Percentiles rank a stretch among this genome's conserved stretches.
These are phyloP conservation scores for Auriscalpium orientale DNA, from an alignment of 768 basidiomycete genomes.

Conservation along the genomic window DNA sequence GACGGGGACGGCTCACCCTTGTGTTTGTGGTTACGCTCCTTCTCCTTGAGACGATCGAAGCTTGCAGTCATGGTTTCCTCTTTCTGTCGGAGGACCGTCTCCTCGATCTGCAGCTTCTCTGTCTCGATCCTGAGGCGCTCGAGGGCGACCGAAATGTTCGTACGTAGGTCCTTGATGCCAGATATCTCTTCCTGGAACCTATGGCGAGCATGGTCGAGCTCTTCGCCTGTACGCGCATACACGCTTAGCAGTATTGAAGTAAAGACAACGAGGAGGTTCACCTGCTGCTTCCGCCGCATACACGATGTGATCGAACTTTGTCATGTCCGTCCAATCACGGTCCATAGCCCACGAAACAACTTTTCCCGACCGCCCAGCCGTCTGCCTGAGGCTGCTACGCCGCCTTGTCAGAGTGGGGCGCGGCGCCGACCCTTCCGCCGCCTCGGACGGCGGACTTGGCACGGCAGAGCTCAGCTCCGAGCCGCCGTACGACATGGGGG, in stretches of 20 bases:
- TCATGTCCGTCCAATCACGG: conserved; percentile 47
- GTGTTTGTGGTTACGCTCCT: conserved; percentile 34
- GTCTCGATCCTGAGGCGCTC: conserved; percentile 32
- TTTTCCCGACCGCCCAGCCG: conserved; percentile 41
- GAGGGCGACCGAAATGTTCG: conserved; percentile 38
- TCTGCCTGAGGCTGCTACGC: conserved; percentile 59
- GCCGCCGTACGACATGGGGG: not conserved
- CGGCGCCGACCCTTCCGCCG: conserved; percentile 4
- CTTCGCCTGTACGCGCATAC: conserved; percentile 33
- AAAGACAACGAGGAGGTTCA: conserved; percentile 14
- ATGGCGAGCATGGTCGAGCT: conserved; percentile 50
- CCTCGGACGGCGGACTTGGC: conserved; percentile 14
- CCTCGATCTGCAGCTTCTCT: conserved; percentile 34
- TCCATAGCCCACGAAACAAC: conserved; percentile 74
- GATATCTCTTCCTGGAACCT: conserved; percentile 57
- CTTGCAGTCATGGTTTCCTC: conserved; percentile 32
- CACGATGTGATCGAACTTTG: conserved; percentile 35
- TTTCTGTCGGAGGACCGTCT: conserved; percentile 32
- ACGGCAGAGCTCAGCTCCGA: not conserved
- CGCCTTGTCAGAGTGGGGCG: conserved; percentile 35
- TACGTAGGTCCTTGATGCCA: conserved; percentile 48
- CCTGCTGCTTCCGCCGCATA: conserved; percentile 35
- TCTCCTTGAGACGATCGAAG: conserved; percentile 33
- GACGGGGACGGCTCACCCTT: conserved; percentile 23
- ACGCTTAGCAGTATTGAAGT: too few relatives aligned